phyloP scores from a whole-genome alignment of 176 grass and related monocot species.

The Echinochloa phyllopogon region DNA sequence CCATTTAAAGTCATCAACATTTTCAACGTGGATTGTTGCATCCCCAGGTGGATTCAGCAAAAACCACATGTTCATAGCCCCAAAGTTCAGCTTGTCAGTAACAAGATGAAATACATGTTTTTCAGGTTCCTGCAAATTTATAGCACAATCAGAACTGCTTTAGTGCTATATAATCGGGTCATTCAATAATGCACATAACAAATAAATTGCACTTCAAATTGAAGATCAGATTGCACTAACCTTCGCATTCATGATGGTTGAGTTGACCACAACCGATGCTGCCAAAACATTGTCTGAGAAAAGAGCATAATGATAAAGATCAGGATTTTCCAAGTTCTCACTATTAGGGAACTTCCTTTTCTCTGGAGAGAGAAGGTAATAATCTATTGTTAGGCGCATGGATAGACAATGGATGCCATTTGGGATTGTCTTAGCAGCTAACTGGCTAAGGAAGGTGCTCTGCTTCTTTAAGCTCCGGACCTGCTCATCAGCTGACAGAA shows the following conservation, averaged over 20 bases:
- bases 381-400: conserved; percentile 69
- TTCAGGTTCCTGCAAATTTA: conserved; percentile 62
- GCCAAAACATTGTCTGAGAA: conserved; percentile 78
- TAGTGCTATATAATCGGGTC: neutral
- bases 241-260: conserved; percentile 70
- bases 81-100: conserved; percentile 75
- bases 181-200: neutral
- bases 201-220: conserved; percentile 29
- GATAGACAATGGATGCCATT: conserved; percentile 72
- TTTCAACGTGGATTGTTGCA: conserved; percentile 70
- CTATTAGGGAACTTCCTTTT: conserved; percentile 68
- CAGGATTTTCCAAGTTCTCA: conserved; percentile 65
- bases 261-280: conserved; percentile 74
- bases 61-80: conserved; percentile 80
- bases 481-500: conserved; percentile 67
- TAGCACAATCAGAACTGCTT: neutral
- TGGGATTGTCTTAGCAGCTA: conserved; percentile 73
- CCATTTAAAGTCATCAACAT: conserved; percentile 77
- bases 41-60: conserved; percentile 69
- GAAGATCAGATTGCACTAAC: conserved; percentile 33
- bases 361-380: conserved; percentile 67
- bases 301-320: conserved; percentile 73
- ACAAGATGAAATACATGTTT: conserved; percentile 80
- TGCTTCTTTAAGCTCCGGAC: conserved; percentile 77
- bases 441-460: conserved; percentile 70